These are phyloP conservation scores for Pyricularia pennisetigena DNA, from an alignment of 2,329 filamentous ascomycete species.

Conservation along the genomic window DNA sequence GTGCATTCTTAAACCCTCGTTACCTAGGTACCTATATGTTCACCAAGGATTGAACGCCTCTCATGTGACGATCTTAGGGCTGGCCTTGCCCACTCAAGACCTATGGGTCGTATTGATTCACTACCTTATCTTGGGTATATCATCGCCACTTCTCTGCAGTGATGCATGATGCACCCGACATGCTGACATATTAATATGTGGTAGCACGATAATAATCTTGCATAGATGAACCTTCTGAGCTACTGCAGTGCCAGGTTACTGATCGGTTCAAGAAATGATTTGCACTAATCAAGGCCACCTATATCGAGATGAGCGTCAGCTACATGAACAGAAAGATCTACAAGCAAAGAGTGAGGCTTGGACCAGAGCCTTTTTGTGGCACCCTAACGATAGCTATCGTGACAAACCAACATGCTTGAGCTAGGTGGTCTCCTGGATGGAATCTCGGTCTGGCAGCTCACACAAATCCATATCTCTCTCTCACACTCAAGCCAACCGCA, in stretches of 20 bases:
- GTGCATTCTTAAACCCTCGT: not conserved
- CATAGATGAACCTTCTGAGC: not conserved
- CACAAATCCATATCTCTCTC: not conserved
- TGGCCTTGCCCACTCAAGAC: not conserved
- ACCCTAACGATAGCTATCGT: not conserved
- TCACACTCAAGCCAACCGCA: not conserved
- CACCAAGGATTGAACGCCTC: not conserved
- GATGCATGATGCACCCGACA: not conserved
- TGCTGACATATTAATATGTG: not conserved
- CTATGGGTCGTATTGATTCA: not conserved
- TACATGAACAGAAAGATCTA: not conserved
- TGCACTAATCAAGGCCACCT: not conserved
- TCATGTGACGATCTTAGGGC: not conserved
- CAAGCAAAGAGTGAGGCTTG: not conserved
- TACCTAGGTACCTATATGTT: too few species aligned
- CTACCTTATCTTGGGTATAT: not conserved
- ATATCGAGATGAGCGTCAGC: not conserved
- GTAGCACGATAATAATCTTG: not conserved
- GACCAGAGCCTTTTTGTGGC: not conserved
- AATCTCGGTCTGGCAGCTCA: not conserved
- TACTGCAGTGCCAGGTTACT: not conserved
- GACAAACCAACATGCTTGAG: too few species aligned
- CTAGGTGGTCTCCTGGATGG: not conserved
- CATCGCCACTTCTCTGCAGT: not conserved
- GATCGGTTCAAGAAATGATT: not conserved